Percentiles rank a stretch among this genome's conserved stretches.
Evolutionary conservation across 2,329 filamentous ascomycete species (phyloP).

Genomic region (Ophiostoma piceae): DNA sequence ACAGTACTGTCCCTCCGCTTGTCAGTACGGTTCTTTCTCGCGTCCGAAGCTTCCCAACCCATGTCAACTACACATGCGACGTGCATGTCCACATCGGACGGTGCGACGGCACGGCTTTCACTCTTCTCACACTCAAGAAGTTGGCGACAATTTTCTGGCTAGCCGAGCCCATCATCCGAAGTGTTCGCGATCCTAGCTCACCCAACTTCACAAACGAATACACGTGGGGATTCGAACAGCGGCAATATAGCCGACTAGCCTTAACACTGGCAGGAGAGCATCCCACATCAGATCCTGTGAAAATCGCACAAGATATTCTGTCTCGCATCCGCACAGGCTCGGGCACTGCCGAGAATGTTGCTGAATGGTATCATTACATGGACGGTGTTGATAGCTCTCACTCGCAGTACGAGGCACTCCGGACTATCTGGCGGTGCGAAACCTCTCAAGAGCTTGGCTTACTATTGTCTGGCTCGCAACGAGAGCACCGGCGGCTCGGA

Average conservation of each 20-base stretch:
- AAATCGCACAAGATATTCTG: conserved; percentile 21
- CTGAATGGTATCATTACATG: conserved; percentile 28
- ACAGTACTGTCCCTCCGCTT: conserved; percentile 24
- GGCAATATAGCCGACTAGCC: conserved; percentile 35
- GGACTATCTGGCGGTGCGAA: conserved; percentile 32
- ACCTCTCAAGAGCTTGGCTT: conserved; percentile 34
- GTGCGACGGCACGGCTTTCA: conserved; percentile 33
- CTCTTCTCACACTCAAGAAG: conserved; percentile 35
- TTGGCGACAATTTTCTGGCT: conserved; percentile 37
- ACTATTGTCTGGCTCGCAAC: conserved; percentile 35
- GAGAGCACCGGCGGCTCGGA: conserved; percentile 36
- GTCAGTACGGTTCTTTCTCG: conserved; percentile 31
- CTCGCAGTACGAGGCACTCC: conserved; percentile 29
- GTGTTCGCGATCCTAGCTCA: conserved; percentile 36
- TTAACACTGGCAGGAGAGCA: conserved; percentile 20
- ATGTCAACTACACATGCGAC: conserved; percentile 38
- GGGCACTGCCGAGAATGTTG: conserved; percentile 17
- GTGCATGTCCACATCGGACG: conserved; percentile 39
- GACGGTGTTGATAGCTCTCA: conserved; percentile 18
- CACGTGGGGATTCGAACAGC: conserved; percentile 37
- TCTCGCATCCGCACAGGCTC: conserved; percentile 8
- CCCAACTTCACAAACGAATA: conserved; percentile 37
- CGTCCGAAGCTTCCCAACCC: conserved; percentile 28
- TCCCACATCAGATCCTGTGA: conserved; percentile 7
- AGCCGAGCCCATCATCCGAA: conserved; percentile 36